Base-by-base conservation (phyloP, 805 yeast genomes). In the Cyberlindnera samutprakarnensis region DNA sequence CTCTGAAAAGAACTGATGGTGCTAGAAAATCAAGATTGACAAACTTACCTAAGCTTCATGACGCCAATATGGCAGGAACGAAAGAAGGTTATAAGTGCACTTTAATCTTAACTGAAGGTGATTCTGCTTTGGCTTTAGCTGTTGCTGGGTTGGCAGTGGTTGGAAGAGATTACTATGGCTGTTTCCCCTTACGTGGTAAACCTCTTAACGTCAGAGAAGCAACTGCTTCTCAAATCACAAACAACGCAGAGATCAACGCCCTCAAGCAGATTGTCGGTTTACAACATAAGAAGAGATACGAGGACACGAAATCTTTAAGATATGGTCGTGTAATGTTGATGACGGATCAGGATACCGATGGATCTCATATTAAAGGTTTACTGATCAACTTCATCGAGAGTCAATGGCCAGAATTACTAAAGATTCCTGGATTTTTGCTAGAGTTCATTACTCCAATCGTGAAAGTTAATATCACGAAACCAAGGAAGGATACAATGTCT, bases 321-420 rank as follows among this genome's bases (percentile, higher is more conserved):
- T 92, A 92, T 53, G 98, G 98, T 23, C 95, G 87, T 55, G 72
- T 92, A 31, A 92, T 92, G 97, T 87, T 92, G 54, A 92, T 92
- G 97, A 87, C 98, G 6, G 98, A 92, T 81, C 98, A 92, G 62
- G 98, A 92, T 85, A 95, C 88, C 47, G 98, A 92, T 69, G 98
- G 98, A 39, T 82, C 95, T 13, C 98, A 92, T 64, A 92, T 92
- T 56, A 92, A 92, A 55, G 98, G 98, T 43, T 70, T 92, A 44
- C 73, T 92, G 36, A 92, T 92, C 50, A 92, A 92, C 56, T 92
- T 92, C 51, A 62, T 92, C 37, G 97, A 90, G 56, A 72, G 90
- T 5, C 81, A 95, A 20, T 92, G 92, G 63, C 97, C 97, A 2
- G 98, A 97, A 2, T 62, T 92, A 43, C 64, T 92, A 19, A 82